Conservation (phyloP, 441 rosid species). For the Adansonia madagascariensis region DNA sequence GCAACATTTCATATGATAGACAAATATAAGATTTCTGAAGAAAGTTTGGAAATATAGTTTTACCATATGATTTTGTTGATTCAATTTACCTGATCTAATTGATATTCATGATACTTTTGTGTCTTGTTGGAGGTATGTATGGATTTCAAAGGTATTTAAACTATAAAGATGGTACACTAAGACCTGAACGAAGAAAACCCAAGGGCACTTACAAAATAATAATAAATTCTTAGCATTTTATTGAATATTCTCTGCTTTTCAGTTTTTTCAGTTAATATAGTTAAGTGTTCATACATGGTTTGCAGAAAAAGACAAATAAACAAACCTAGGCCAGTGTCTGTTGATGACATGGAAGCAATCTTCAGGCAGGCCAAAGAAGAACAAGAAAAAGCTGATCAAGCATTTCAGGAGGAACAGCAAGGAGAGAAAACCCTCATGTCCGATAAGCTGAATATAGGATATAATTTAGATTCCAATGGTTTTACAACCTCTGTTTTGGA, state of each 20-base stretch:
- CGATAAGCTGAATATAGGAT: slow-evolving; percentile 38
- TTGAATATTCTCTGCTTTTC: neutral
- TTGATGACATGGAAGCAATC: slow-evolving; percentile 67
- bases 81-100: neutral
- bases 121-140: neutral
- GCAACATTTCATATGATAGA: neutral
- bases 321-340: slow-evolving; percentile 74
- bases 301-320: slow-evolving; percentile 71
- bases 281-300: neutral
- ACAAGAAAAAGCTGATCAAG: slow-evolving; percentile 66
- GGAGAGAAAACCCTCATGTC: slow-evolving; percentile 33
- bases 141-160: slow-evolving; percentile 10
- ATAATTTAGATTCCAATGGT: slow-evolving; percentile 36
- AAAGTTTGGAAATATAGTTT: slow-evolving; percentile 2
- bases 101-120: neutral
- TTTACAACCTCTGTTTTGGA: slow-evolving; percentile 34
- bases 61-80: neutral
- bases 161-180: neutral
- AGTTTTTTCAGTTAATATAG: neutral
- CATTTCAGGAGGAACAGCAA: slow-evolving; percentile 54
- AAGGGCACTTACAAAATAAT: neutral
- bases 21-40: slow-evolving; percentile 9
- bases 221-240: neutral
- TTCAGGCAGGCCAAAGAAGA: slow-evolving; percentile 75
- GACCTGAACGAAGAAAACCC: slow-evolving; percentile 4